Base-by-base conservation (phyloP, 2,329 filamentous ascomycete genomes). In the Microcyclospora tardicrescens region DNA sequence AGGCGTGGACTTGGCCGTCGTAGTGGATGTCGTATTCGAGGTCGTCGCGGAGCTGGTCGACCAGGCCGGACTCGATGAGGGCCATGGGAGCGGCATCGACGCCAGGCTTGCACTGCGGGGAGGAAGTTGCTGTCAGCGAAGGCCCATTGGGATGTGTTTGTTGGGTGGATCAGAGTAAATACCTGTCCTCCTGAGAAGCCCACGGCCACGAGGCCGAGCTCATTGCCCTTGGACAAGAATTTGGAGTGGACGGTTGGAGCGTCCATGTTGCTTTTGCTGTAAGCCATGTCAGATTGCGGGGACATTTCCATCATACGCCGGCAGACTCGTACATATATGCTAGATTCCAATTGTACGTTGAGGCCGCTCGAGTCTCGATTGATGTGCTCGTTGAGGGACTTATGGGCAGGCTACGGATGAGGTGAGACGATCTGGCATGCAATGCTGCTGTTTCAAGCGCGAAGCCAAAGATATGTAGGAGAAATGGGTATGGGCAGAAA, bases 181-280 rank as follows among this genome's bases (percentile, higher is more conserved):
- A 91, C 86, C 77, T 95, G 91, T 41, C 91, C 91, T 49, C 89
- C 89, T 38, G 86, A 93, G 69, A 96, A 98, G 46, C 89, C 89
- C 29, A 96, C 91, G 36, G 89, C 86, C 29, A 96, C 85, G 40
- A 98, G 75, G 45, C 89, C 91, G 47, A 98, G 72, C 56, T 96
- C 79, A 56, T 83, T 72, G 27, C 78, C 75, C 57, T 79, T 72
- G 47, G 79, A 71, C 51, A 96, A 80, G 67, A 95, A 96, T 57
- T 81, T 86, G 43, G 75, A 71, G 35, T 67, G 57, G 44, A 78
- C 69, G 6, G 73, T 73, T 3, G 75, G 69, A 27, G 75, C 72
- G 39, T 61, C 57, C 59, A 61, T 61, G 29, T 19, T 41, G 33
- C 19, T 4, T 24, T 24, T 24, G 19, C 19, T 24, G 19, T 24